Evolutionary conservation across 768 basidiomycete genomes (phyloP), one percentile per base, ranked within the genome.

Genomic region (Boletus bicolor): DNA sequence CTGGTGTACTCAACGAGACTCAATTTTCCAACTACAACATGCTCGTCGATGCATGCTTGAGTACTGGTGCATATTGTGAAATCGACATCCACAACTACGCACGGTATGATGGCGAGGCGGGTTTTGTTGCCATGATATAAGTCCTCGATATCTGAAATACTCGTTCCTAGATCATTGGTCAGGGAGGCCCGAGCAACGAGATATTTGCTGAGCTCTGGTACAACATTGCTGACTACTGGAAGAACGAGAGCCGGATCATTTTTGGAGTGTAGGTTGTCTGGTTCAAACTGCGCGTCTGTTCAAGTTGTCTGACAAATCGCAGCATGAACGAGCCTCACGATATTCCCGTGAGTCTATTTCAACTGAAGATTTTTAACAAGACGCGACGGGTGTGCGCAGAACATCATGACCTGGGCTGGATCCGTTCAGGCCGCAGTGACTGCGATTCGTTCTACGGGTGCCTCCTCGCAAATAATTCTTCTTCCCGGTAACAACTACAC

Each of bases 281-380:
- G 21, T 24, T 24, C 21, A 24, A 8, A 34, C 32, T 24, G 21
- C 36, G 5, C 0, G 5, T 34, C 26, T 8, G 11, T 49, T 47
- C 26, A n/a, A 34, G 35, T 7, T 38, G 11, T 32, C 34, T 59
- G 12, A 57, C 32, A 42, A 36, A 39, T 43, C 4, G 14, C 28
- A 81, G 79, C 30, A 83, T 85, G 82, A 85, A 85, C 58, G 84
- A 85, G 58, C 84, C 84, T 5, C 83, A 86, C 58, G 81, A 85
- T 63, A 65, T 82, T 6, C 79, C 80, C 9, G 65, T 61, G 26
- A 45, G 67, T 56, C 14, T n/a, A 37, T 38, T 51, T 17, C 30
- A 10, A 42, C 2, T n/a, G 7, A 28, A 14, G 0, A 4, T 44
- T 32, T 26, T 8, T 28, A 14, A 35, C 19, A 4, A 24, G 34